Percentiles rank a stretch among this genome's conserved stretches.
Conservation (phyloP, 2,329 filamentous ascomycete species). For the Esteya vermicola region DNA sequence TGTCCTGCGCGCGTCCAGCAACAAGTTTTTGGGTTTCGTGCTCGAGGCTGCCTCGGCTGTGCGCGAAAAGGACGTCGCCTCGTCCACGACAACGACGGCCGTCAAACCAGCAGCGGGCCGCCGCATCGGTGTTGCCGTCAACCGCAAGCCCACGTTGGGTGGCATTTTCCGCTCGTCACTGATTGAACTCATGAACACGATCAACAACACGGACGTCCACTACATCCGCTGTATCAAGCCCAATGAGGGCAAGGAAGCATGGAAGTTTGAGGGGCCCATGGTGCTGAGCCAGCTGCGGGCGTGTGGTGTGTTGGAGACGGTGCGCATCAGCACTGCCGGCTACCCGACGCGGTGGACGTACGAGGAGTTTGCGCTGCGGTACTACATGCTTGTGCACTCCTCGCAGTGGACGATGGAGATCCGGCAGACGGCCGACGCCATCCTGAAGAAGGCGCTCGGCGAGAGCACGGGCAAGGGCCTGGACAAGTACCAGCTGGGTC, state of each 20-base stretch:
- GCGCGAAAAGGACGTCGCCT: slow-evolving; percentile 71
- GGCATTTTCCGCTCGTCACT: slow-evolving; percentile 98
- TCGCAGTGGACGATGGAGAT: slow-evolving; percentile 87
- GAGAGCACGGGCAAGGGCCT: slow-evolving; percentile 57
- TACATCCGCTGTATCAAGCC: slow-evolving; percentile 99
- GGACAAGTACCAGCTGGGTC: slow-evolving; percentile 93
- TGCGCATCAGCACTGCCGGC: slow-evolving; percentile 91
- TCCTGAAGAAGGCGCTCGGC: slow-evolving; percentile 76
- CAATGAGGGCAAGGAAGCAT: slow-evolving; percentile 90
- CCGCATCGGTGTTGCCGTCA: slow-evolving; percentile 81
- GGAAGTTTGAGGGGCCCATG: slow-evolving; percentile 99
- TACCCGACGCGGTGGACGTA: slow-evolving; percentile 98
- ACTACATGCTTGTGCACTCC: slow-evolving; percentile 95
- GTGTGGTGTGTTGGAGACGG: slow-evolving; percentile 97
- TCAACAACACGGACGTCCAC: slow-evolving; percentile 95
- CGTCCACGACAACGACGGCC: slow-evolving; percentile 50
- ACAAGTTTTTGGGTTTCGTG: slow-evolving; percentile 72
- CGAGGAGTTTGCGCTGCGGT: slow-evolving; percentile 91
- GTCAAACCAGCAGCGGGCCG: slow-evolving; percentile 69
- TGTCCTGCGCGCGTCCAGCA: slow-evolving; percentile 70
- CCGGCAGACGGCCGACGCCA: slow-evolving; percentile 82
- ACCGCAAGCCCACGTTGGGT: slow-evolving; percentile 90
- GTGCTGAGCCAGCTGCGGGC: slow-evolving; percentile 92
- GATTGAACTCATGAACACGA: slow-evolving; percentile 95
- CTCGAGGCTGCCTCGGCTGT: slow-evolving; percentile 74